Evolutionary conservation across 768 basidiomycete species (phyloP).

Genomic region (Tricholoma flavovirens): DNA sequence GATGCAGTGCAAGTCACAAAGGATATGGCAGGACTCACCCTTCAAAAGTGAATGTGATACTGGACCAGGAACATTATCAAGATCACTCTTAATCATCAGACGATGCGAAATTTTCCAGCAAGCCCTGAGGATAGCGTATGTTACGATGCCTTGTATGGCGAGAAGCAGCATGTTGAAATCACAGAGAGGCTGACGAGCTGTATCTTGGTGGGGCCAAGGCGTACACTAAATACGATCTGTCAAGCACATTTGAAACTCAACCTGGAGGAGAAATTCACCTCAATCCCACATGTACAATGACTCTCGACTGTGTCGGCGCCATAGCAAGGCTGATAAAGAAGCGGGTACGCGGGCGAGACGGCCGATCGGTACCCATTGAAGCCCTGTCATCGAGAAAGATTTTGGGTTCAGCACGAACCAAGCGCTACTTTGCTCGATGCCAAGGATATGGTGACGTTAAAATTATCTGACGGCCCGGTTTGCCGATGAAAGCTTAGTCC

Average conservation of each 20-base stretch:
- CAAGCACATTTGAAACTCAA: neutral
- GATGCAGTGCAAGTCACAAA: neutral
- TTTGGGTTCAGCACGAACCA: neutral
- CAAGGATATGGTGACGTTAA: neutral
- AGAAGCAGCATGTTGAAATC: constrained; percentile 5
- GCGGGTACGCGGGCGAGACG: neutral
- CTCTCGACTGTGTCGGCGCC: neutral
- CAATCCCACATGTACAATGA: neutral
- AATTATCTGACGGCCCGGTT: neutral
- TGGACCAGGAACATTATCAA: constrained; percentile 33
- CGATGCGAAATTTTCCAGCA: constrained; percentile 10
- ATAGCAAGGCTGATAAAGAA: neutral
- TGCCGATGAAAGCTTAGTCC: neutral
- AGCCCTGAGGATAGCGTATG: constrained; percentile 8
- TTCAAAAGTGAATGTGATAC: constrained; percentile 21
- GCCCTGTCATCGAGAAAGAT: neutral
- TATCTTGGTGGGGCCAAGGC: neutral
- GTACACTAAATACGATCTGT: neutral
- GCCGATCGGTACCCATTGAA: neutral
- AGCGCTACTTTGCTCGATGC: neutral
- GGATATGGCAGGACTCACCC: constrained; percentile 14
- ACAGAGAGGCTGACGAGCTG: neutral
- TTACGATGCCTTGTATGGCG: constrained; percentile 1
- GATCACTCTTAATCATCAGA: constrained; percentile 16
- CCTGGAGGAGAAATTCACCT: neutral